These are phyloP conservation scores for Coniosporium apollinis DNA, from an alignment of 495 filamentous ascomycete species.

Conservation along the genomic window DNA sequence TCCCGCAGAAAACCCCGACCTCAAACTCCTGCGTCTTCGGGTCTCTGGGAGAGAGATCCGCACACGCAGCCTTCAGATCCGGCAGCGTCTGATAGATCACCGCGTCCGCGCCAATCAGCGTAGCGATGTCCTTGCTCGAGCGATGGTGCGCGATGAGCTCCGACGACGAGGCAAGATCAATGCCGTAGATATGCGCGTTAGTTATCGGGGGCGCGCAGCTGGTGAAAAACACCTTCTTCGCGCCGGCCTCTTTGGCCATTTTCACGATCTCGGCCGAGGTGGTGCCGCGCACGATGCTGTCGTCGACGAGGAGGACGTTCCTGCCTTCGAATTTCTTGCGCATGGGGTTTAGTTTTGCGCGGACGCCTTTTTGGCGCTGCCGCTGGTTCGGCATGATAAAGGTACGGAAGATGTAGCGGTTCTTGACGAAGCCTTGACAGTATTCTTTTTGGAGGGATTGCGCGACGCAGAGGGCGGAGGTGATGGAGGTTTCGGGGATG, in stretches of 20 bases:
- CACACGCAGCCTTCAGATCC: slow-evolving; percentile 67
- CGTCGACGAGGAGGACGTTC: slow-evolving; percentile 77
- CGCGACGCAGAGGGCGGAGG: slow-evolving; percentile 65
- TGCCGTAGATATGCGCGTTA: slow-evolving; percentile 68
- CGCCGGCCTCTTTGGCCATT: slow-evolving; percentile 86
- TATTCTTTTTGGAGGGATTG: slow-evolving; percentile 63
- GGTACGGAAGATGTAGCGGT: slow-evolving; percentile 88
- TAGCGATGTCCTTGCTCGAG: slow-evolving; percentile 47
- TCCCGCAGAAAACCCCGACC: slow-evolving; percentile 90
- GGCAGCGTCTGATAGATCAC: slow-evolving; percentile 82
- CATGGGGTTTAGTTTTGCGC: slow-evolving; percentile 69
- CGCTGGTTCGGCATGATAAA: slow-evolving; percentile 91
- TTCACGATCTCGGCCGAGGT: slow-evolving; percentile 81
- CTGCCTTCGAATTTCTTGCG: slow-evolving; percentile 70
- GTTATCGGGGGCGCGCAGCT: slow-evolving; percentile 78
- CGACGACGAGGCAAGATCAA: slow-evolving; percentile 67
- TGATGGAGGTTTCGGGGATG: slow-evolving; percentile 76
- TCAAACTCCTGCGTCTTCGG: slow-evolving; percentile 51
- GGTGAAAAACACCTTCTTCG: slow-evolving; percentile 79
- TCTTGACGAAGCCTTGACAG: slow-evolving; percentile 80
- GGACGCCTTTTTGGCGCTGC: slow-evolving; percentile 61
- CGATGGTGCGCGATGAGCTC: slow-evolving; percentile 79
- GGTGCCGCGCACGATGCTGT: slow-evolving; percentile 86
- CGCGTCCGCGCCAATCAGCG: slow-evolving; percentile 76
- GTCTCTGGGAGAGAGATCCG: slow-evolving; percentile 44